Conservation (phyloP, 176 grass and related monocot species). For the Carex myosuroides region DNA sequence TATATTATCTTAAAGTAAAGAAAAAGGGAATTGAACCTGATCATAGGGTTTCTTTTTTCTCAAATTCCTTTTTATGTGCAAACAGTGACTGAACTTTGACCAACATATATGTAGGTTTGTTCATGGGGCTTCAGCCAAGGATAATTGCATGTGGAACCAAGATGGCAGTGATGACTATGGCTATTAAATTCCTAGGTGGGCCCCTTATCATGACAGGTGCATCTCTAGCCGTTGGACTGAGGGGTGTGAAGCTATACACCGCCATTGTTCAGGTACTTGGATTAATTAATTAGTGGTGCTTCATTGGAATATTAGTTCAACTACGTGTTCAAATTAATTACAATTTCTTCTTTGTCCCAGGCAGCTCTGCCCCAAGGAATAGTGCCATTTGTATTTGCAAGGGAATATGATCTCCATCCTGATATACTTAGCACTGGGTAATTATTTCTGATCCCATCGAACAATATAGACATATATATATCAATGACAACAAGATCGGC, state of each 20-base stretch:
- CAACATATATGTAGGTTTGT: constrained; percentile 56
- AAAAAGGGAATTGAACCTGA: background rate
- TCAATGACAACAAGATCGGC: background rate
- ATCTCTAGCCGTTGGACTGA: constrained; percentile 58
- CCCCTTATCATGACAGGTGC: constrained; percentile 56
- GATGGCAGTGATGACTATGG: constrained; percentile 55
- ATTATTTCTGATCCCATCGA: background rate
- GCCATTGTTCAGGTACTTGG: constrained; percentile 72
- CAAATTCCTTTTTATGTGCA: background rate
- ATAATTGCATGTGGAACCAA: constrained; percentile 71
- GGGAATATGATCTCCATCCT: constrained; percentile 72
- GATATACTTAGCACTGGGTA: constrained; percentile 86
- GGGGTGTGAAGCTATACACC: constrained; percentile 42
- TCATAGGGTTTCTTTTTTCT: background rate
- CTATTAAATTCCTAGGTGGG: constrained; percentile 63
- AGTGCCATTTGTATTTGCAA: constrained; percentile 87
- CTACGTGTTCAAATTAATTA: background rate
- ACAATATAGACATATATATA: background rate
- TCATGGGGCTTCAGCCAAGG: constrained; percentile 62
- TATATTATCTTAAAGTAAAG: background rate
- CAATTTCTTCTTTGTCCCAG: constrained; percentile 19
- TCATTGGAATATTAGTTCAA: background rate
- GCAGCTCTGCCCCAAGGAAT: constrained; percentile 92
- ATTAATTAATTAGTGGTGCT: background rate
- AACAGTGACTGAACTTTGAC: background rate